Evolutionary conservation across 2,329 filamentous ascomycete genomes (phyloP).

Genomic region (Phaeosphaeriaceae sp.): DNA sequence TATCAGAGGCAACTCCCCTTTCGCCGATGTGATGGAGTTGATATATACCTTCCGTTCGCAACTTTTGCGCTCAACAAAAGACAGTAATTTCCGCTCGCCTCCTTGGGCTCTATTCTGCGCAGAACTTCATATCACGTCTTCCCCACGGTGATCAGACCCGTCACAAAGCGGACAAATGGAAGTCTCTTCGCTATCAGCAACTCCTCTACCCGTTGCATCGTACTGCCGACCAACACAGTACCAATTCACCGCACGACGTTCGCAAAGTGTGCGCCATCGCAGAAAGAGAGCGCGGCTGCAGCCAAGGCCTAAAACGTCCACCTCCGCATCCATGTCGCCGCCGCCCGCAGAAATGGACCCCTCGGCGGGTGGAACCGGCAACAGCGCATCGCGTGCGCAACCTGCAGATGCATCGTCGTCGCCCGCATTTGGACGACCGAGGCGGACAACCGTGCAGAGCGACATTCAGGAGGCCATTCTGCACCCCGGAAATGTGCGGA

Average conservation of each 20-base stretch:
- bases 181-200: conserved; percentile 35
- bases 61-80: conserved; percentile 9
- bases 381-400: conserved; percentile 22
- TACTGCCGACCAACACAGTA: conserved; percentile 28
- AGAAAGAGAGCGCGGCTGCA: conserved; percentile 46
- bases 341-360: conserved; percentile 28
- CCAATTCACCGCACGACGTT: conserved; percentile 23
- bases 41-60: conserved; percentile 20
- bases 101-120: conserved; percentile 48
- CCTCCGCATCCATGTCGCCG: conserved; percentile 39
- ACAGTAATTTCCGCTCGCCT: conserved; percentile 19
- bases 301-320: conserved; percentile 40
- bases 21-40: conserved; percentile 23
- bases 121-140: conserved; percentile 47
- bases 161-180: conserved; percentile 49
- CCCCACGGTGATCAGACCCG: conserved; percentile 32
- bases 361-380: conserved; percentile 42
- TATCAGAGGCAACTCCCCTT: conserved; percentile 16
- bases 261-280: conserved; percentile 34
- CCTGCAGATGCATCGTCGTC: conserved; percentile 23
- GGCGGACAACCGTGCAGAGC: conserved; percentile 41
- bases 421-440: conserved; percentile 27
- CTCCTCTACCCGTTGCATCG: conserved; percentile 24
- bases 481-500: conserved; percentile 76
- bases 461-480: conserved; percentile 62